A percentile compares a stretch with the other conserved stretches of the same genome.
Evolutionary conservation across 768 basidiomycete species (phyloP).

Genomic region (Dacryopinax spathularia): DNA sequence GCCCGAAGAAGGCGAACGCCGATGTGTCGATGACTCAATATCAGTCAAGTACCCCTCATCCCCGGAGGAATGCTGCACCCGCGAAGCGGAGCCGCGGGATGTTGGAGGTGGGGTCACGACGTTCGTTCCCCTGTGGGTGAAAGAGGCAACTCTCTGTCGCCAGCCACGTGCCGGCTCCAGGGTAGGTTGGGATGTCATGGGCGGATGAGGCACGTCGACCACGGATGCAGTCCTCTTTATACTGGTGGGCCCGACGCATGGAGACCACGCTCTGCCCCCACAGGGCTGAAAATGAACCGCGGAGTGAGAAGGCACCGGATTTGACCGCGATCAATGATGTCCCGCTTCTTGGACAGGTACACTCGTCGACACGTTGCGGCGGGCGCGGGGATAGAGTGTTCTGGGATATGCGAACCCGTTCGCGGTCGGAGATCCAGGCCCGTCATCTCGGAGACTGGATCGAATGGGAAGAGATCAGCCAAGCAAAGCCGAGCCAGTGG

Average conservation of each 20-base stretch:
- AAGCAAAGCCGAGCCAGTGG: not conserved
- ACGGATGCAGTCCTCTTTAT: constrained; percentile 4
- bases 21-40: not conserved
- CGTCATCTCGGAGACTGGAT: not conserved
- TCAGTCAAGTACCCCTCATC: not conserved
- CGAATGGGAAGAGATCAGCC: not conserved
- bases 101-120: not conserved
- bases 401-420: not conserved
- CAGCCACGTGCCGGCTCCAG: not conserved
- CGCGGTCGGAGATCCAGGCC: not conserved
- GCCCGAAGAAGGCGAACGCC: not conserved
- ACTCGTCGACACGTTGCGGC: not conserved
- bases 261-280: not conserved
- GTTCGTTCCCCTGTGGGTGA: not conserved
- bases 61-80: not conserved
- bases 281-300: not conserved
- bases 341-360: not conserved
- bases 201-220: not conserved
- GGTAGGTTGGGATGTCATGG: not conserved
- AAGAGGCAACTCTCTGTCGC: not conserved
- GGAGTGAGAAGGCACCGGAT: not conserved
- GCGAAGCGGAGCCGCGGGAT: not conserved
- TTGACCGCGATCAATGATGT: not conserved
- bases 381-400: not conserved
- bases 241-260: not conserved